Percentiles rank a stretch among this genome's conserved stretches.
Conservation (phyloP, 345 rosid genomes). For the Linum lewisii region DNA sequence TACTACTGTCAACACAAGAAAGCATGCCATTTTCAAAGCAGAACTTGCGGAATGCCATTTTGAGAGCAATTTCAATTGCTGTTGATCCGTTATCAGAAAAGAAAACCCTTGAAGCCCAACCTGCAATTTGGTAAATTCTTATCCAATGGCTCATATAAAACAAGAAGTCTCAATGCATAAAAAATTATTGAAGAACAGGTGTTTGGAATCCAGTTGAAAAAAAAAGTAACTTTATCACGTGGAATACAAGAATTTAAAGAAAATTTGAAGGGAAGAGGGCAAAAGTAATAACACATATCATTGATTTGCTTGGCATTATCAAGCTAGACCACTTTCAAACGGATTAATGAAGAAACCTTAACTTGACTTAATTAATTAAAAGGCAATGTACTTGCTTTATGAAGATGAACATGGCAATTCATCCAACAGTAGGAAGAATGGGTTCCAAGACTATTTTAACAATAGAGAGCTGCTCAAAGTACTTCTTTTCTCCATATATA, state of each 20-base stretch:
- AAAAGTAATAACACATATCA: background rate
- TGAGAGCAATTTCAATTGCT: conserved; percentile 86
- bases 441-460: background rate
- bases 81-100: conserved; percentile 96
- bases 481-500: background rate
- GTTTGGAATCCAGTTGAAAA: background rate
- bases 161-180: background rate
- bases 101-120: conserved; percentile 88
- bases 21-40: conserved; percentile 46
- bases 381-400: too few relatives aligned
- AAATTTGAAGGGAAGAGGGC: background rate
- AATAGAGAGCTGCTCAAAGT: background rate
- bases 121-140: conserved; percentile 24
- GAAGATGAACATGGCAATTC: too few relatives aligned
- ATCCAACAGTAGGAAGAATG: too few relatives aligned
- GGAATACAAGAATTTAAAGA: background rate
- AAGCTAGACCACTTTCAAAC: background rate
- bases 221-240: background rate
- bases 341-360: background rate
- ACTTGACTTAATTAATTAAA: too few relatives aligned
- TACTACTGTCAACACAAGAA: conserved; percentile 16
- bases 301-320: background rate
- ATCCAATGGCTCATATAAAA: background rate
- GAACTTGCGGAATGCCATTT: conserved; percentile 94
- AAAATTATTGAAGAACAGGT: background rate